Base-by-base conservation (phyloP, 805 yeast species). In the Priceomyces fermenticarens region DNA sequence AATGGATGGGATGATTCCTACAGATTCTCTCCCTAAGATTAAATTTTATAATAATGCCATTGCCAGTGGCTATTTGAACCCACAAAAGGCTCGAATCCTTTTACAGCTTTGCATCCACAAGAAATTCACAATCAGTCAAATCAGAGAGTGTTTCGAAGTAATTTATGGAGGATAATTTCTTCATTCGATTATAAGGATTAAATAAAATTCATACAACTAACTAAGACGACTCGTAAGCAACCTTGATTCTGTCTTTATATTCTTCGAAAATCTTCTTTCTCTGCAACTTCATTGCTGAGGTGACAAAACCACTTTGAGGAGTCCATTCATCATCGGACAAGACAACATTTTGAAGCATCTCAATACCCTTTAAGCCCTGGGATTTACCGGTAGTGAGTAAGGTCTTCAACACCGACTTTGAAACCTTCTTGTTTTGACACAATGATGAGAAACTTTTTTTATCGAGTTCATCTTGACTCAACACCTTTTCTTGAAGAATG, bases 231-330 rank as follows among this genome's bases (percentile, higher is more conserved):
- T 32, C 45, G 50, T 87, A 90, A 28, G 88, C 77, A 44, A 68
- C 70, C 46, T 85, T 86, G 54, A 93, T 86, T 36, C 74, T 77
- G 29, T 74, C 74, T 63, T 82, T 64, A 59, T 83, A 85, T 45
- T 82, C 78, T 26, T 73, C 78, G 52, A 88, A 69, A 58, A 93
- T 93, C 73, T 85, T 85, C 74, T 78, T 86, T 74, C 99, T 85
- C 73, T 91, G 97, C 57, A 93, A 77, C 70, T 93, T 93, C 68
- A 90, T 97, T 17, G 99, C 99, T 44, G 95, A 82, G 11, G 98
- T 89, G 42, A 91, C 95, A 51, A 71, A 88, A 0, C 97, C 98
- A 59, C 81, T 87, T 65, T 88, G 93, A 32, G 99, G 98, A 31
- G 98, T 93, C 98, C 99, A 93, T 71, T 93, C 99, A 39, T 81